Evolutionary conservation across 139 green algal species (phyloP).

Genomic region (Microglena sp.): DNA sequence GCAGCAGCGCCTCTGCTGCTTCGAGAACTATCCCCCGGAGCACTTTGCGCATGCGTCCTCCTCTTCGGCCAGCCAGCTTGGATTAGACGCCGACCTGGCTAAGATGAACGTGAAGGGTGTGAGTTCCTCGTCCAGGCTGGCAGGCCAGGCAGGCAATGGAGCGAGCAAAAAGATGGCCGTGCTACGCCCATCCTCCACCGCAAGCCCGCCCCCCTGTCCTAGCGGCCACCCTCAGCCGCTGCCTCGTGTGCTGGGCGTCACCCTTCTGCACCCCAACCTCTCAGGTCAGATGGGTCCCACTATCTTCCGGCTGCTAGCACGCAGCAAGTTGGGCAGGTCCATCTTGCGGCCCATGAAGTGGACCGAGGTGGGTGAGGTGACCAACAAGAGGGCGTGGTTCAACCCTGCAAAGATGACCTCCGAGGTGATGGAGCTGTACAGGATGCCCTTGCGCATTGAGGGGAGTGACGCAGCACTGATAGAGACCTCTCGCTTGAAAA

Average conservation of each 20-base stretch:
- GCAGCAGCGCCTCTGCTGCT: no score
- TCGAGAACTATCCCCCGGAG: no score
- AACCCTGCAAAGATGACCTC: conserved; percentile 40
- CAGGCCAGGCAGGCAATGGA: no score
- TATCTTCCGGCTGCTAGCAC: conserved; percentile 43
- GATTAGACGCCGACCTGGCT: no score
- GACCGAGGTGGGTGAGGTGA: conserved; percentile 50
- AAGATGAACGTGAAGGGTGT: no score
- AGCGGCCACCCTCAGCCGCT: no score
- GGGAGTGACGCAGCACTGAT: conserved; percentile 60
- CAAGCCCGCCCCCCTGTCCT: no score
- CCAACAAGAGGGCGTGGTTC: conserved; percentile 58
- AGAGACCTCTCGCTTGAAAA: conserved; percentile 28
- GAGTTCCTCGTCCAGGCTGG: no score
- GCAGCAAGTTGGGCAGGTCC: conserved; percentile 44
- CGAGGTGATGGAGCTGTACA: conserved; percentile 63
- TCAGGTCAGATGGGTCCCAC: conserved; percentile 24
- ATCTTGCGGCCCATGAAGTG: conserved; percentile 65
- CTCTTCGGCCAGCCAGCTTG: no score
- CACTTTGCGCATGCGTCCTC: no score
- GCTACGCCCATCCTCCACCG: no score
- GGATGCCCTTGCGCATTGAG: conserved; percentile 42
- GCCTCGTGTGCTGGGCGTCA: conserved; percentile 40
- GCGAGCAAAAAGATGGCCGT: no score
- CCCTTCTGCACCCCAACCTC: conserved; percentile 49